Percentiles rank a stretch among this genome's conserved stretches.
These are phyloP conservation scores for Melastoma candidum DNA, from an alignment of 441 rosid genomes.

Conservation along the genomic window DNA sequence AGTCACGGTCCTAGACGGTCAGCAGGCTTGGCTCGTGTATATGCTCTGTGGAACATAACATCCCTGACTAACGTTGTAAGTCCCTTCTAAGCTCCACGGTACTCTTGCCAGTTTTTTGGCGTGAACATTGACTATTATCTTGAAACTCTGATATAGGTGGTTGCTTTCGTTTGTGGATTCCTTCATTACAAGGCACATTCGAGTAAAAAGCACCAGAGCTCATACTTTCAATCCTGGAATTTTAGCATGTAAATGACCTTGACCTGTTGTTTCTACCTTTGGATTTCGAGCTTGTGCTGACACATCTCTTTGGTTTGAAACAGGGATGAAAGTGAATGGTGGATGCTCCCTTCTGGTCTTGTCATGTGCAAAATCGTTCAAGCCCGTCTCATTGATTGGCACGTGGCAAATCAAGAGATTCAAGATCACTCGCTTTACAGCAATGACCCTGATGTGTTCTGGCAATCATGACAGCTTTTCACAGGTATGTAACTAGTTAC, in stretches of 20 bases:
- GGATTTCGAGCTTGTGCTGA: neutral
- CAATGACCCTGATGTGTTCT: constrained; percentile 74
- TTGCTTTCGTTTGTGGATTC: constrained; percentile 89
- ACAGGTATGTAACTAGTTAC: too few species aligned
- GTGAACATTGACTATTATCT: too few species aligned
- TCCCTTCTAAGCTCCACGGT: constrained; percentile 14
- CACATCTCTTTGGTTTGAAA: constrained; percentile 16
- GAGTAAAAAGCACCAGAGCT: constrained; percentile 35
- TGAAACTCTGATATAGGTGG: constrained; percentile 23
- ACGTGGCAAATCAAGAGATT: constrained; percentile 92
- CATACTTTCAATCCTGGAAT: constrained; percentile 90
- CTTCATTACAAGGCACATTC: constrained; percentile 57
- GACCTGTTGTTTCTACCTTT: neutral
- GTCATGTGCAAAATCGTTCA: constrained; percentile 87
- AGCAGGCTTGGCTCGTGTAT: constrained; percentile 95
- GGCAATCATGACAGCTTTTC: constrained; percentile 66
- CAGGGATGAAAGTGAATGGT: constrained; percentile 99
- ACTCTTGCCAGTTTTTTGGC: neutral
- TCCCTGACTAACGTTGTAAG: constrained; percentile 94
- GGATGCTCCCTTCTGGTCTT: constrained; percentile 95
- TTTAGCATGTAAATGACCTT: constrained; percentile 70
- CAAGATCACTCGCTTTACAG: constrained; percentile 99
- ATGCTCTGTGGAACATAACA: constrained; percentile 92
- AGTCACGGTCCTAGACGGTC: constrained; percentile 99
- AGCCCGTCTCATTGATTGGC: constrained; percentile 91